Conservation (phyloP, 2,329 filamentous ascomycete genomes). For the Colletotrichum sp. region DNA sequence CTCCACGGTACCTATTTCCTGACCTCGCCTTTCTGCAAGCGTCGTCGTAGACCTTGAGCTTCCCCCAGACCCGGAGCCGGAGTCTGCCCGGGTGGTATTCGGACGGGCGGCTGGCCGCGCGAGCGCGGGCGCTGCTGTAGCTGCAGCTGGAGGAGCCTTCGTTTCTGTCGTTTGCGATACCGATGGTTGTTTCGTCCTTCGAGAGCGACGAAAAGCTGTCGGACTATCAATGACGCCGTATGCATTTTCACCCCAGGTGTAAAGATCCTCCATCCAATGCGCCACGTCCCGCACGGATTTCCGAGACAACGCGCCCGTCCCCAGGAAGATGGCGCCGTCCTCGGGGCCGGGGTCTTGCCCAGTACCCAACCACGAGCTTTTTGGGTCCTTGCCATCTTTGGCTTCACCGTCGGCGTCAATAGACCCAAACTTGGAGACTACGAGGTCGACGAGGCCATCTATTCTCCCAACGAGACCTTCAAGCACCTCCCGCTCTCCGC, state of each 20-base stretch:
- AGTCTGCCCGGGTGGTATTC: neutral
- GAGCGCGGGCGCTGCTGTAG: neutral
- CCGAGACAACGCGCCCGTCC: constrained; percentile 74
- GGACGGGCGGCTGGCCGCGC: neutral
- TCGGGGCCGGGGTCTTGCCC: constrained; percentile 70
- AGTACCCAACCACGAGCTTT: constrained; percentile 70
- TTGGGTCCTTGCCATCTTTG: constrained; percentile 33
- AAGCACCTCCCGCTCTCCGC: constrained; percentile 89
- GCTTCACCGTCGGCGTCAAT: constrained; percentile 29
- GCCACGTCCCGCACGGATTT: constrained; percentile 75
- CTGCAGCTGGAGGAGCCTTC: neutral
- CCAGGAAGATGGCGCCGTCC: constrained; percentile 88
- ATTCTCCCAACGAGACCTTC: constrained; percentile 84
- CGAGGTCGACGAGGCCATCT: constrained; percentile 84
- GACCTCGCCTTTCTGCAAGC: constrained; percentile 19
- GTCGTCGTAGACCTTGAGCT: constrained; percentile 14
- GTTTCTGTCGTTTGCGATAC: neutral
- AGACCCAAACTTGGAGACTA: constrained; percentile 83
- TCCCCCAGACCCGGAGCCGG: constrained; percentile 2
- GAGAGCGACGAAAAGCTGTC: constrained; percentile 62
- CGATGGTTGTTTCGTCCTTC: constrained; percentile 38
- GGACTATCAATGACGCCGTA: constrained; percentile 87
- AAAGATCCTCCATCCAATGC: constrained; percentile 88
- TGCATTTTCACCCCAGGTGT: constrained; percentile 80
- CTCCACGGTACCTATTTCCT: constrained; percentile 16